Base-by-base conservation (phyloP, 345 rosid genomes). In the Hevea brasiliensis region DNA sequence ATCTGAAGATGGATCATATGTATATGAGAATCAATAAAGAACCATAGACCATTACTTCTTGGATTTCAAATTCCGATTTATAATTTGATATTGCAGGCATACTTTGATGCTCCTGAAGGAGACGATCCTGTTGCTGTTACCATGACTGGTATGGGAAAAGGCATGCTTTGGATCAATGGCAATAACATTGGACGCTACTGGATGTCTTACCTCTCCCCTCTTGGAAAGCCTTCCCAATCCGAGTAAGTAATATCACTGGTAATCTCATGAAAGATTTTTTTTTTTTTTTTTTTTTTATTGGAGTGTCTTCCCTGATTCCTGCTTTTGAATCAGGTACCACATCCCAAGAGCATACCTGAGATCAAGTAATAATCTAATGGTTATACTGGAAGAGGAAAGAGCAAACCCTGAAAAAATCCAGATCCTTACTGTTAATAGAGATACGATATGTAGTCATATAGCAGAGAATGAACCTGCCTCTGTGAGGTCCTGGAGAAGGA, bases 161-260 rank as follows among this genome's bases (percentile, higher is more conserved):
- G 98, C 4, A 79, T 90, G 89, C 79, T 88, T 59, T 94, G 96
- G 96, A 81, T 94, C 58, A 94, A 94, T 50, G 97, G 98, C 17
- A 78, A 81, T 64, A 88, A 84, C 76, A 89, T 94, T 6, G 97
- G 98, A 56, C 85, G 98, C 17, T 85, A 89, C 74, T 94, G 98
- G 98, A 72, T 80, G 79, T 84, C 89, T 40, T 94, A 70, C 77
- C 71, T 89, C 35, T 87, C 94, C 73, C 92, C 98, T 51, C 86
- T 89, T 50, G 80, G 75, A 17, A 74, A 78, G 61, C 90, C 98
- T 17, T 70, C 96, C 17, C 98, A 94, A 77, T 27, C 79, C 20
- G 96, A 89, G 82, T 89, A 85, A 79, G 80, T 47, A 51, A 45
- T 7, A 13, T 13, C 21, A 51, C 7, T 4, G 3, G 4, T 32